phyloP scores from a whole-genome alignment of 2,329 filamentous ascomycete genomes.

The Zymoseptoria crescenta region DNA sequence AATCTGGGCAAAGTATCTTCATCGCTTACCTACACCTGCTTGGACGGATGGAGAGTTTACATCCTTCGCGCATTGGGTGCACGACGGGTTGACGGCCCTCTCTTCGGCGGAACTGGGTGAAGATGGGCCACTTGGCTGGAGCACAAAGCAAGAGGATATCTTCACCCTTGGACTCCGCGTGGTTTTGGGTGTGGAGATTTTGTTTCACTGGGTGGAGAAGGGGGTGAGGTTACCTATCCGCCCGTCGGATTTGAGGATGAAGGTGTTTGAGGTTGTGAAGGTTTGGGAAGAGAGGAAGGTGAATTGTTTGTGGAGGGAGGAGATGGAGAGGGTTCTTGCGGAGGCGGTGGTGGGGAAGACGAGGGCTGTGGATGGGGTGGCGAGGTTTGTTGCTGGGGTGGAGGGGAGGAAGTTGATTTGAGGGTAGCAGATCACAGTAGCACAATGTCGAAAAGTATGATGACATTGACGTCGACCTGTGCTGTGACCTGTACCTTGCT shows the following conservation, averaged over 20 bases:
- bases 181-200: slow-evolving; percentile 35
- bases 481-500: too few species aligned
- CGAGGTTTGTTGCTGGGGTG: background rate
- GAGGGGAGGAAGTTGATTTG: background rate
- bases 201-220: slow-evolving; percentile 24
- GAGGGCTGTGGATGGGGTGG: background rate
- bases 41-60: background rate
- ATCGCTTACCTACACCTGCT: background rate
- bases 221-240: slow-evolving; percentile 14
- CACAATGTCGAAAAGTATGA: too few species aligned
- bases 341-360: slow-evolving; percentile 14
- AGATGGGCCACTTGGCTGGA: slow-evolving; percentile 67
- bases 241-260: slow-evolving; percentile 20
- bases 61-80: slow-evolving; percentile 41
- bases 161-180: slow-evolving; percentile 52
- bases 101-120: slow-evolving; percentile 27
- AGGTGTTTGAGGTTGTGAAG: slow-evolving; percentile 24
- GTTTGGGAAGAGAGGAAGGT: slow-evolving; percentile 18
- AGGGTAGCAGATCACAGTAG: too few species aligned
- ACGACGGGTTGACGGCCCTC: slow-evolving; percentile 43
- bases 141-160: slow-evolving; percentile 53
- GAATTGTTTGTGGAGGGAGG: slow-evolving; percentile 33
- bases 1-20: slow-evolving; percentile 48
- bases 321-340: slow-evolving; percentile 28
- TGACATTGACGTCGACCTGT: too few species aligned